A percentile compares a stretch with the other conserved stretches of the same genome.
These are phyloP conservation scores for Yamadazyma pseudoaaseri DNA, from an alignment of 1,139 yeast species.

Conservation along the genomic window DNA sequence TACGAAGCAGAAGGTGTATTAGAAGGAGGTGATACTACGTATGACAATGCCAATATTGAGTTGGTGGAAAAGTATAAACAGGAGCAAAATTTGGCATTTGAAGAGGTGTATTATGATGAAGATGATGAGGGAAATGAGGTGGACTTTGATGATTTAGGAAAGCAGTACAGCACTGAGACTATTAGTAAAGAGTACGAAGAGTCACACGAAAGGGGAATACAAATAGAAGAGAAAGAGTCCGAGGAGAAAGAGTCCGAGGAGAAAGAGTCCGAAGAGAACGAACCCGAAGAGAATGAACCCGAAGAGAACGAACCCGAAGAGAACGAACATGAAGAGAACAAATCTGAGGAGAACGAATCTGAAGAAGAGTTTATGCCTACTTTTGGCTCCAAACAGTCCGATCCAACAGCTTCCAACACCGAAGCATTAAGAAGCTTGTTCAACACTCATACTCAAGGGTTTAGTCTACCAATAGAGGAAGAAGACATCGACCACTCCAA, in stretches of 20 bases:
- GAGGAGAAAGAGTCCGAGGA: slow-evolving; percentile 5
- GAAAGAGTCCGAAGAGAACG: slow-evolving; percentile 11
- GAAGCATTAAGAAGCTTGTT: slow-evolving; percentile 65
- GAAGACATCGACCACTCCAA: slow-evolving; percentile 36
- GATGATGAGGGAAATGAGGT: slow-evolving; percentile 40
- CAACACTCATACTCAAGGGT: slow-evolving; percentile 34
- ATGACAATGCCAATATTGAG: slow-evolving; percentile 16
- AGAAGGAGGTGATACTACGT: slow-evolving; percentile 16
- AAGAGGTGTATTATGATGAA: slow-evolving; percentile 42
- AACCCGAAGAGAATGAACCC: slow-evolving; percentile 2
- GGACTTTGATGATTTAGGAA: slow-evolving; percentile 28
- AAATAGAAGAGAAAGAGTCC: slow-evolving; percentile 2
- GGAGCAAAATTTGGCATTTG: slow-evolving; percentile 23
- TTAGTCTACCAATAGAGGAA: slow-evolving; percentile 35
- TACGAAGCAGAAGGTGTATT: slow-evolving; percentile 34
- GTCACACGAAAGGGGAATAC: slow-evolving; percentile 22
- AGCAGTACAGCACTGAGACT: slow-evolving; percentile 29
- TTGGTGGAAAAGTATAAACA: slow-evolving; percentile 22
- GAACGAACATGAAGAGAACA: slow-evolving; percentile 7
- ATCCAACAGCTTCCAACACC: slow-evolving; percentile 36
- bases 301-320: slow-evolving; percentile 7
- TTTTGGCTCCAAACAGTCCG: slow-evolving; percentile 31
- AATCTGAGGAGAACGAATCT: slow-evolving; percentile 6
- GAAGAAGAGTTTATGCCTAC: slow-evolving; percentile 45
- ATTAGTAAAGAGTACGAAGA: slow-evolving; percentile 24